Evolutionary conservation across 192 early-diverging fungal genomes (phyloP), one percentile per base, ranked within the genome.

Genomic region (Kickxella alabastrina): DNA sequence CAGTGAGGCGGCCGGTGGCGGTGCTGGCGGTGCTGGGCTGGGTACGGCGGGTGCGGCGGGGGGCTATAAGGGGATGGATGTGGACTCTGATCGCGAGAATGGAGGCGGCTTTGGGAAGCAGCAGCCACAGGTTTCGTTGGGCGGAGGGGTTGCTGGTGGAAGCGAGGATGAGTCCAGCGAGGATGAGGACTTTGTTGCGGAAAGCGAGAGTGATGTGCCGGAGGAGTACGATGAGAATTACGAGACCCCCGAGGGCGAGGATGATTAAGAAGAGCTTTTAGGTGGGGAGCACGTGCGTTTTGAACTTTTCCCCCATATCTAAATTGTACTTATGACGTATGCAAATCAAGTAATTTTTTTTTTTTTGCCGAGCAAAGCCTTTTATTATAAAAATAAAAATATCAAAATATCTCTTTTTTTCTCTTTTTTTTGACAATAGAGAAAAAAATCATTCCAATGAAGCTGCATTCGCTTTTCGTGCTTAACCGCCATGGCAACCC

Each of bases 161-260:
- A 78, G 79, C 31, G 86, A 85, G 17, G 83, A 86, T n/a, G 85
- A 86, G 21, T 82, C 81, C 32, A 86, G 81, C 53, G 81, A 83
- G 41, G 93, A 96, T 59, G 93, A 96, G 75, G 93, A 96, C 75
- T 96, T 92, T 78, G 80, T 84, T 3, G 88, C 85, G 0, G 80
- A 65, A 13, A 84, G 81, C 28, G 86, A 85, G 48, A 86, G 83
- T 62, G 88, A 90, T 62, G 82, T 87, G 6, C 80, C 80, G 6
- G 87, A 90, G 61, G 88, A 88, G 51, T 90, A 71, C 56, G 88
- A 90, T 62, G 83, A 85, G 39, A 68, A 88, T 29, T 79, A 71
- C n/a, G 64, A 64, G 58, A 61, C 62, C 3, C 39, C 67, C 1
- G 62, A 36, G 6, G 74, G 47, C 10, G 62, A 47, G 25, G 57